Conservation (phyloP, 1,139 yeast genomes). For the Arxiozyma slooffiae region DNA sequence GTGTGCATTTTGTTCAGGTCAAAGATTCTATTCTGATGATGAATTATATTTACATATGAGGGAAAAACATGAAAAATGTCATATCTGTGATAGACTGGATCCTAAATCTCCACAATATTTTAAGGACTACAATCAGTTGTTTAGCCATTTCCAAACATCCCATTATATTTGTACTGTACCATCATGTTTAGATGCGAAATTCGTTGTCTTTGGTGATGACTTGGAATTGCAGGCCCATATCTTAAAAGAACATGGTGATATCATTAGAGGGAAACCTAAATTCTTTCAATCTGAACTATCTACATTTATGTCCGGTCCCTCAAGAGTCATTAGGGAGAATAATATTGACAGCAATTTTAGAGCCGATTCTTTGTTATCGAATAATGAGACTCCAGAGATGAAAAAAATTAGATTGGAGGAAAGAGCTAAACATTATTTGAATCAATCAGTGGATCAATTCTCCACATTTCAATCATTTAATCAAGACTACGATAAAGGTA, state of each 20-base stretch:
- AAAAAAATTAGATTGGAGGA: slow-evolving; percentile 66
- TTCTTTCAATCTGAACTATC: slow-evolving; percentile 61
- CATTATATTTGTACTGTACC: slow-evolving; percentile 79
- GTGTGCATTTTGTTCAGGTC: slow-evolving; percentile 71
- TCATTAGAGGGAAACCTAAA: slow-evolving; percentile 38
- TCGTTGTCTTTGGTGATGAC: slow-evolving; percentile 84
- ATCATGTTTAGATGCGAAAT: slow-evolving; percentile 76
- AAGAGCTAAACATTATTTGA: slow-evolving; percentile 70
- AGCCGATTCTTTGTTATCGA: slow-evolving; percentile 11
- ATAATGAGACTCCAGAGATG: slow-evolving; percentile 33
- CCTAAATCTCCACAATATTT: slow-evolving; percentile 68
- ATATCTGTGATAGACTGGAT: slow-evolving; percentile 69
- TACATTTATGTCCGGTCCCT: slow-evolving; percentile 38
- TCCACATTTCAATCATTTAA: slow-evolving; percentile 44
- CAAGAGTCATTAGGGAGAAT: slow-evolving; percentile 21
- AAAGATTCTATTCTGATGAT: slow-evolving; percentile 79
- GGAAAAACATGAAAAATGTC: slow-evolving; percentile 80
- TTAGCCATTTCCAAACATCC: slow-evolving; percentile 57
- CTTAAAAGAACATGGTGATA: slow-evolving; percentile 68
- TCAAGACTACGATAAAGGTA: slow-evolving; percentile 39
- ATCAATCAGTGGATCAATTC: slow-evolving; percentile 42
- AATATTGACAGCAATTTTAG: slow-evolving; percentile 10
- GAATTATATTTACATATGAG: slow-evolving; percentile 77
- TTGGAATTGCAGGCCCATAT: slow-evolving; percentile 83
- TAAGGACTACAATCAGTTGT: slow-evolving; percentile 62